A percentile compares a stretch with the other conserved stretches of the same genome.
These are phyloP conservation scores for Fusarium nodosum DNA, from an alignment of 2,329 filamentous ascomycete genomes.

Conservation along the genomic window DNA sequence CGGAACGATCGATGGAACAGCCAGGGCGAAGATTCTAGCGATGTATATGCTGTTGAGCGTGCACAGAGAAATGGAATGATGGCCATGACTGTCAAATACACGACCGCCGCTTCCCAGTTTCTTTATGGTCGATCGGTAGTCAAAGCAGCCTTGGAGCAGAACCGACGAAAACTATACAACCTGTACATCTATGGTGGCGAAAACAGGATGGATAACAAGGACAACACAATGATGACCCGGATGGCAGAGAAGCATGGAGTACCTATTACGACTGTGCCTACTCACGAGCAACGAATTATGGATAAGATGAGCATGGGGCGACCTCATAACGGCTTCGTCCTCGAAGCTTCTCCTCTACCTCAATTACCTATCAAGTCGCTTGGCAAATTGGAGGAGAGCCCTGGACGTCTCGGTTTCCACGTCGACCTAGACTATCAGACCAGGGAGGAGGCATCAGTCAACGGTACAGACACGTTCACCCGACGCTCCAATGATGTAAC, in stretches of 20 bases:
- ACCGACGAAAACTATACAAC: slow-evolving; percentile 81
- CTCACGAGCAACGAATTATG: slow-evolving; percentile 75
- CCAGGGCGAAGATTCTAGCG: slow-evolving; percentile 8
- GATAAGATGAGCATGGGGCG: slow-evolving; percentile 86
- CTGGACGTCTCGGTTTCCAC: slow-evolving; percentile 65
- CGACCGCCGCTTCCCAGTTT: slow-evolving; percentile 90
- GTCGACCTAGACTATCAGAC: slow-evolving; percentile 76
- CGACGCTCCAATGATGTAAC: slow-evolving; percentile 49
- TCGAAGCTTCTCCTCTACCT: slow-evolving; percentile 88
- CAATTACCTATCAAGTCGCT: slow-evolving; percentile 75
- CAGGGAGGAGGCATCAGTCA: slow-evolving; percentile 79
- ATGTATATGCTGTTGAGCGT: slow-evolving; percentile 23
- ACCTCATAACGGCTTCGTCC: slow-evolving; percentile 89
- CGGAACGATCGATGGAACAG: slow-evolving; percentile 28
- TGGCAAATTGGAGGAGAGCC: slow-evolving; percentile 61
- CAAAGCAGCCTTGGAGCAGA: slow-evolving; percentile 77
- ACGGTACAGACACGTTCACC: slow-evolving; percentile 72
- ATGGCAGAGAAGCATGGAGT: slow-evolving; percentile 66
- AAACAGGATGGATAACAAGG: slow-evolving; percentile 64
- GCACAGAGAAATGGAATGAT: slow-evolving; percentile 53
- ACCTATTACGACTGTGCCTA: slow-evolving; percentile 68
- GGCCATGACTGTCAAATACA: slow-evolving; percentile 66
- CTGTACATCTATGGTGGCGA: slow-evolving; percentile 80
- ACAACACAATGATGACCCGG: slow-evolving; percentile 60
- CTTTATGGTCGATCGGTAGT: slow-evolving; percentile 89